Conservation (phyloP, 371 early-diverging fungal species). For the Mortierella sp. region DNA sequence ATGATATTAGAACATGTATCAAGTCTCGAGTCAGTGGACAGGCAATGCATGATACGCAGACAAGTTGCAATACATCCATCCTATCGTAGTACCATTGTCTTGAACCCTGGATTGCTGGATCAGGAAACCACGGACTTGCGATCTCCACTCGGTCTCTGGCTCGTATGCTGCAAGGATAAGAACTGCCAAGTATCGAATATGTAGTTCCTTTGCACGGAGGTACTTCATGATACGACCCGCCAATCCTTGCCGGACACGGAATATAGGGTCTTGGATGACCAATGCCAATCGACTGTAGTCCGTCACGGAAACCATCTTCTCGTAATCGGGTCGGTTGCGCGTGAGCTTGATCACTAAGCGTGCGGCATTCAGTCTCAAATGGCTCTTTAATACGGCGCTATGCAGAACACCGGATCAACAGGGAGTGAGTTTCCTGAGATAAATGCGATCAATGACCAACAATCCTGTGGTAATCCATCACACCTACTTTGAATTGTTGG, state of each 20-base stretch:
- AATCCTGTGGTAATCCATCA: background rate
- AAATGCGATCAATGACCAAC: background rate
- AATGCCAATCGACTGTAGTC: constrained; percentile 72
- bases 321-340: constrained; percentile 57
- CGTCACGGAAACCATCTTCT: constrained; percentile 60
- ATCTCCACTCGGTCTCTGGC: constrained; percentile 74
- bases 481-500: constrained; percentile 53
- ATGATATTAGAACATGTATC: too few relatives aligned
- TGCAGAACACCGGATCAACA: background rate
- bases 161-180: constrained; percentile 89
- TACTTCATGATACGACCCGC: constrained; percentile 77
- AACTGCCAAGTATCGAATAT: constrained; percentile 74
- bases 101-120: constrained; percentile 56
- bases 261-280: constrained; percentile 80
- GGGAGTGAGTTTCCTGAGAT: background rate
- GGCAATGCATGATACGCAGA: too few relatives aligned
- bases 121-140: constrained; percentile 61
- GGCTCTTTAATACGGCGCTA: constrained; percentile 56
- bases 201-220: constrained; percentile 68
- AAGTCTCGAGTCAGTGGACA: too few relatives aligned
- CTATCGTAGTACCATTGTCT: constrained; percentile 28
- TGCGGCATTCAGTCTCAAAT: constrained; percentile 77
- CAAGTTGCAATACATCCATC: too few relatives aligned
- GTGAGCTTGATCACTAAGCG: constrained; percentile 75
- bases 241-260: constrained; percentile 83